These are phyloP conservation scores for Lecanicillium sp. DNA, from an alignment of 2,329 filamentous ascomycete genomes.

Conservation along the genomic window DNA sequence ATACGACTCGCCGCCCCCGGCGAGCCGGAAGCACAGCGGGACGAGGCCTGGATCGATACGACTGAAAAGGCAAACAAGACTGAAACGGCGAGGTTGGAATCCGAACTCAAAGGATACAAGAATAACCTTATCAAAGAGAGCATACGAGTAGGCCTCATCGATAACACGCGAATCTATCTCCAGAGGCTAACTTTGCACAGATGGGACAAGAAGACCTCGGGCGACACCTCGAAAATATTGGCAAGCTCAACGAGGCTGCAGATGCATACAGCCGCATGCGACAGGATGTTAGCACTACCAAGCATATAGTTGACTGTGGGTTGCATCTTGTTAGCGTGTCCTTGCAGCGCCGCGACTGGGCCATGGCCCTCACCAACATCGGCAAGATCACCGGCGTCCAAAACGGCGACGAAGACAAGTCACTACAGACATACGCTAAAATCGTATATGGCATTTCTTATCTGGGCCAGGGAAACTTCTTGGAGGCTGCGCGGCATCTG, in stretches of 20 bases:
- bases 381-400: slow-evolving; percentile 55
- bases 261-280: slow-evolving; percentile 84
- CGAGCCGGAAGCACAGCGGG: slow-evolving; percentile 59
- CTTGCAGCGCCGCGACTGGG: slow-evolving; percentile 72
- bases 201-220: slow-evolving; percentile 94
- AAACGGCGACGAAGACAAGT: slow-evolving; percentile 37
- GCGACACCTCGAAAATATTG: slow-evolving; percentile 70
- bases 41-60: slow-evolving; percentile 67
- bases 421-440: slow-evolving; percentile 41
- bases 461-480: slow-evolving; percentile 37
- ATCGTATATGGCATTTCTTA: slow-evolving; percentile 44
- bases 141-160: slow-evolving; percentile 58
- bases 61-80: slow-evolving; percentile 58
- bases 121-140: slow-evolving; percentile 97
- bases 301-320: slow-evolving; percentile 76
- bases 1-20: slow-evolving; percentile 56
- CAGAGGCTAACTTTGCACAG: slow-evolving; percentile 34
- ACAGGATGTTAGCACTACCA: slow-evolving; percentile 75
- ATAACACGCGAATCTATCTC: background rate
- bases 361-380: slow-evolving; percentile 51
- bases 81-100: slow-evolving; percentile 70
- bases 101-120: slow-evolving; percentile 85
- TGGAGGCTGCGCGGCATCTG: slow-evolving; percentile 65
- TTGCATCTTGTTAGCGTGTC: slow-evolving; percentile 70
- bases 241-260: slow-evolving; percentile 62